A percentile compares a stretch with the other conserved stretches of the same genome.
Conservation (phyloP, 164 flowering plant species). For the Litsea cubeba region DNA sequence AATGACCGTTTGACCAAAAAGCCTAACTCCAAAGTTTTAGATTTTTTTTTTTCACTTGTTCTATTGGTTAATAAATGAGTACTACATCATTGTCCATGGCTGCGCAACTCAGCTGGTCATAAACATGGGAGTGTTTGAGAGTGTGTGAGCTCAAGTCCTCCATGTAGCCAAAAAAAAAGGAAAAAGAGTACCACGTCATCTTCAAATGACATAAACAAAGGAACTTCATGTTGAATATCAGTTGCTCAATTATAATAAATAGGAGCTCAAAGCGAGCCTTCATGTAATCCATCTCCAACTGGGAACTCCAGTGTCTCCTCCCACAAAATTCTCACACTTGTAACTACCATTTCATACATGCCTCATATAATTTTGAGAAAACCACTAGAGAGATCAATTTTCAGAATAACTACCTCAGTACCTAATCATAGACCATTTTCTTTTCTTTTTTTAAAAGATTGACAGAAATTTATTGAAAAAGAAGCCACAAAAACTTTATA, state of each 20-base stretch:
- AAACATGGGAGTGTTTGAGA: too few relatives aligned
- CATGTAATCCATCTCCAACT: background rate
- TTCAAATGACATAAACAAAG: background rate
- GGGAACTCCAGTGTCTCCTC: background rate
- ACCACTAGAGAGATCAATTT: background rate
- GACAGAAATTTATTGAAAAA: background rate
- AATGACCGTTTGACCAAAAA: too few relatives aligned
- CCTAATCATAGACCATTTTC: too few relatives aligned
- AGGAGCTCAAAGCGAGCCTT: background rate
- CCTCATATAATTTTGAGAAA: too few relatives aligned
- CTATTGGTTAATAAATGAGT: too few relatives aligned
- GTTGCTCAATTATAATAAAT: background rate
- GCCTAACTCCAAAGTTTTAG: background rate
- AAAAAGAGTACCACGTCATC: background rate
- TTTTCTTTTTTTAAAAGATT: too few relatives aligned
- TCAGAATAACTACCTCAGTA: background rate
- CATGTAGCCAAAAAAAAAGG: too few relatives aligned
- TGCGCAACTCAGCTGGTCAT: background rate
- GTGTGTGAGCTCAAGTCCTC: too few relatives aligned
- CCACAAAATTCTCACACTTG: background rate
- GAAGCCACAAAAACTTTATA: background rate
- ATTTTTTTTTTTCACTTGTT: background rate
- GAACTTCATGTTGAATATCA: background rate
- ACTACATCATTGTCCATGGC: background rate
- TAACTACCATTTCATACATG: background rate